phyloP scores from a whole-genome alignment of 2,329 filamentous ascomycete genomes.

The Plenodomus lindquistii region DNA sequence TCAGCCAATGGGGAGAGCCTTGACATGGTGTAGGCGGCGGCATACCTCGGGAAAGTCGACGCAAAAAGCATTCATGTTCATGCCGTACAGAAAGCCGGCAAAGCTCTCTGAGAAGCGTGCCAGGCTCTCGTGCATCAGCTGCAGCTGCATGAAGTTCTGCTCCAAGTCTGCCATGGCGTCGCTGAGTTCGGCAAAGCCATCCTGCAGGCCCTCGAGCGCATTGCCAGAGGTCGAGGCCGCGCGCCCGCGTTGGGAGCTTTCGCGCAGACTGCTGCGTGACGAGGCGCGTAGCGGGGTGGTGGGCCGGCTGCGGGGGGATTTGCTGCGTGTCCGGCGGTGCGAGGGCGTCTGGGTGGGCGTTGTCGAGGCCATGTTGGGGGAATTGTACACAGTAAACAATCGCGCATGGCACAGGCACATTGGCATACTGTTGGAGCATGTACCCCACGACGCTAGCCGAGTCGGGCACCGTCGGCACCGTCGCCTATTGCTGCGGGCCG shows the following conservation, averaged over 20 bases:
- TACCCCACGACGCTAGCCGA: conserved; percentile 10
- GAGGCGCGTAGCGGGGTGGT: conserved; percentile 91
- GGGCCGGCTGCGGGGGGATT: conserved; percentile 67
- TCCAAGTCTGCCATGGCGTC: conserved; percentile 95
- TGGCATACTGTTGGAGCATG: too few species aligned
- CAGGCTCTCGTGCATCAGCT: conserved; percentile 94
- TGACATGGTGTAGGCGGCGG: neutral
- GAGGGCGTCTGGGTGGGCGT: conserved; percentile 28
- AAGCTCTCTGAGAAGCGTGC: conserved; percentile 95
- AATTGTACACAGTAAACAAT: too few species aligned
- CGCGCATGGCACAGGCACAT: too few species aligned
- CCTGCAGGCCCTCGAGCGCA: conserved; percentile 82
- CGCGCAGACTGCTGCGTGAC: conserved; percentile 85
- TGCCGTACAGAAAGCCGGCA: conserved; percentile 88
- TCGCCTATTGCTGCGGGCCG: too few species aligned
- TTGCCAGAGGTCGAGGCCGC: conserved; percentile 59
- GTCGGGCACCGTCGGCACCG: too few species aligned
- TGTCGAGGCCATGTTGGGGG: conserved; percentile 33
- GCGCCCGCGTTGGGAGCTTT: conserved; percentile 37
- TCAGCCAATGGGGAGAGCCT: neutral
- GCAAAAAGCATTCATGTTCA: conserved; percentile 99
- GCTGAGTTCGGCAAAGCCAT: conserved; percentile 87
- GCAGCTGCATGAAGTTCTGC: conserved; percentile 95
- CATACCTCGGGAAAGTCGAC: conserved; percentile 92
- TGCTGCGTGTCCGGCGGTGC: conserved; percentile 59